Conservation (phyloP, 2,329 filamentous ascomycete species). For the Phyllosticta citribraziliensis region DNA sequence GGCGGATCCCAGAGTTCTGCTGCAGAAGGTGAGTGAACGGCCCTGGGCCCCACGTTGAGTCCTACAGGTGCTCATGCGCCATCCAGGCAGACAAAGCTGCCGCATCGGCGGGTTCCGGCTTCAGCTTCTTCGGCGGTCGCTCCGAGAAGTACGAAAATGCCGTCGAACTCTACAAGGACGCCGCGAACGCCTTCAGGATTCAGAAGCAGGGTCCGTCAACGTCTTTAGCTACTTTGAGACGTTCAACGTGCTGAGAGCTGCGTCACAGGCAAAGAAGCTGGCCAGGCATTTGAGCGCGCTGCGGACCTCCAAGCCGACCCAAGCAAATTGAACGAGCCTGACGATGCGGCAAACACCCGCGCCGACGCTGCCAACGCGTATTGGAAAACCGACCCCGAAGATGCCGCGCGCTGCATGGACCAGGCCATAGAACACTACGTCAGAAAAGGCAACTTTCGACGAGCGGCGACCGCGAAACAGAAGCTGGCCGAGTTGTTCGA, state of each 20-base stretch:
- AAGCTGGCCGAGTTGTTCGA: slow-evolving; percentile 80
- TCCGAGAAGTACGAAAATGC: slow-evolving; percentile 86
- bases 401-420: slow-evolving; percentile 49
- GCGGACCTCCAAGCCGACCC: slow-evolving; percentile 59
- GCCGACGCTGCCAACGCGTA: slow-evolving; percentile 88
- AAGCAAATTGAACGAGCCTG: slow-evolving; percentile 75
- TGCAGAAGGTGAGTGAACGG: slow-evolving; percentile 56
- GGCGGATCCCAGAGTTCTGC: slow-evolving; percentile 60
- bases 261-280: slow-evolving; percentile 66
- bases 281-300: slow-evolving; percentile 73
- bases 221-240: background rate
- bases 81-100: slow-evolving; percentile 77
- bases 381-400: slow-evolving; percentile 70
- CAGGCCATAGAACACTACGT: slow-evolving; percentile 75
- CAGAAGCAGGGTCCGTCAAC: slow-evolving; percentile 63
- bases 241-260: background rate
- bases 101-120: slow-evolving; percentile 64
- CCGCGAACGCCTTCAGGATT: slow-evolving; percentile 84
- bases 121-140: slow-evolving; percentile 79
- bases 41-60: background rate
- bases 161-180: slow-evolving; percentile 76
- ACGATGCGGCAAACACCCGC: slow-evolving; percentile 82
- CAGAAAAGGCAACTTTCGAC: slow-evolving; percentile 77
- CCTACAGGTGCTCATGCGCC: slow-evolving; percentile 14
- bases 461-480: slow-evolving; percentile 80